A percentile compares a stretch with the other conserved stretches of the same genome.
These are phyloP conservation scores for Urtica urens DNA, from an alignment of 306 rosid genomes.

Conservation along the genomic window DNA sequence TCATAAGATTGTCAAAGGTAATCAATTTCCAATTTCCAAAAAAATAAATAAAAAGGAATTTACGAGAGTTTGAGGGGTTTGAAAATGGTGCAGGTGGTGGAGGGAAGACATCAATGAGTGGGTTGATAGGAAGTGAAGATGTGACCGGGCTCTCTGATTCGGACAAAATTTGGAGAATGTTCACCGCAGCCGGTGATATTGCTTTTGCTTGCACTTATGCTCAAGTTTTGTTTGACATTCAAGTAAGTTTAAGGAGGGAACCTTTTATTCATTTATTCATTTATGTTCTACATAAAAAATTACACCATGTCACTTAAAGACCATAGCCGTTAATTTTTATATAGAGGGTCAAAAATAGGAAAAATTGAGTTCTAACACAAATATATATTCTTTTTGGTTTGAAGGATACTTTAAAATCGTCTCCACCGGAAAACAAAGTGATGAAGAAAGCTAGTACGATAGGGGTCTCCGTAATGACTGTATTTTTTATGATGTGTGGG, in stretches of 20 bases:
- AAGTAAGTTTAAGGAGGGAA: constrained; percentile 19
- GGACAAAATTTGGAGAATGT: constrained; percentile 45
- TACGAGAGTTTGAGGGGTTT: not conserved
- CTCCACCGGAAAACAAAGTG: constrained; percentile 57
- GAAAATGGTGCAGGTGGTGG: constrained; percentile 30
- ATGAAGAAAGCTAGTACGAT: constrained; percentile 38
- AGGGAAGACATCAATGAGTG: constrained; percentile 27
- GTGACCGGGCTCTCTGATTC: constrained; percentile 22
- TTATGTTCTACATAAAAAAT: too few species aligned
- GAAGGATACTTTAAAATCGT: constrained; percentile 59
- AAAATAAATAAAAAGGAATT: not conserved
- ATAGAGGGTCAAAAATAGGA: too few species aligned
- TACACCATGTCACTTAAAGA: too few species aligned
- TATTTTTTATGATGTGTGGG: constrained; percentile 35
- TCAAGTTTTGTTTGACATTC: constrained; percentile 29
- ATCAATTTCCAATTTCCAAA: not conserved
- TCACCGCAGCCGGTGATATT: constrained; percentile 44
- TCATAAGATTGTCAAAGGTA: constrained; percentile 29
- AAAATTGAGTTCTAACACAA: not conserved
- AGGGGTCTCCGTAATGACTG: constrained; percentile 38
- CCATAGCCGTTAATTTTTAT: too few species aligned
- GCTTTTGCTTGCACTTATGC: constrained; percentile 40
- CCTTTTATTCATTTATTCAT: not conserved
- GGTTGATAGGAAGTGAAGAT: constrained; percentile 26
- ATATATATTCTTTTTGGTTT: constrained; percentile 25